Base-by-base conservation (phyloP, 495 filamentous ascomycete genomes). In the Massariosphaeria phaeospora region DNA sequence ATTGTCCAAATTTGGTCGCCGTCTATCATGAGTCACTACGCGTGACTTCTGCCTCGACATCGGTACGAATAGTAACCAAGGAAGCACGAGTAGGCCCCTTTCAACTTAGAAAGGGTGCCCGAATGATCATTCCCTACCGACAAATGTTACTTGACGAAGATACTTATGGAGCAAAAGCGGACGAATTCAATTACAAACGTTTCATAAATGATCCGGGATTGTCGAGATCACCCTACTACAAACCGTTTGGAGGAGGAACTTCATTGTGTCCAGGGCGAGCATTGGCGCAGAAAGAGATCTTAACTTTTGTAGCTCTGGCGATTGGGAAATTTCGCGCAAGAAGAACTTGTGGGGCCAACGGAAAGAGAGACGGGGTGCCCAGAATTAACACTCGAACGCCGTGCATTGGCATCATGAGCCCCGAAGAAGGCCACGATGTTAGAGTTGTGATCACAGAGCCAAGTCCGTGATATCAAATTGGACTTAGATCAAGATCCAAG, bases 241-340 rank as follows among this genome's bases (percentile, higher is more conserved):
- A 64, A 15, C 67, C 68, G 12, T 71, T 68, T 38, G 68, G 68
- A 0, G 68, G 60, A 6, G 68, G 68, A 18, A 55, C 52, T 15
- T 66, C 63, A 6, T 59, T 52, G 50, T 71, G 68, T 49, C 65
- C 61, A 17, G 68, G 68, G 4, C 31, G 67, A 6, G 63, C 62
- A 39, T 26, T 67, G 20, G 67, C 67, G 0, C 49, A 57, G 35
- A 47, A 43, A 46, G 50, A 38, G 9, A 51, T 61, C 0, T 47
- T 57, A 10, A 34, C 41, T 1, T 67, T 68, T 50, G 62, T 71
- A 18, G 66, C 67, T 3, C 43, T 46, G n/a, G n/a, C n/a, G n/a
- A n/a, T n/a, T n/a, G n/a, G n/a, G n/a, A n/a, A n/a, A n/a, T n/a
- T n/a, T n/a, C n/a, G n/a, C n/a, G n/a, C n/a, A n/a, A n/a, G n/a